Percentiles rank a stretch among this genome's conserved stretches.
Evolutionary conservation across 495 filamentous ascomycete species (phyloP).

Genomic region (Bombardia bombarda): DNA sequence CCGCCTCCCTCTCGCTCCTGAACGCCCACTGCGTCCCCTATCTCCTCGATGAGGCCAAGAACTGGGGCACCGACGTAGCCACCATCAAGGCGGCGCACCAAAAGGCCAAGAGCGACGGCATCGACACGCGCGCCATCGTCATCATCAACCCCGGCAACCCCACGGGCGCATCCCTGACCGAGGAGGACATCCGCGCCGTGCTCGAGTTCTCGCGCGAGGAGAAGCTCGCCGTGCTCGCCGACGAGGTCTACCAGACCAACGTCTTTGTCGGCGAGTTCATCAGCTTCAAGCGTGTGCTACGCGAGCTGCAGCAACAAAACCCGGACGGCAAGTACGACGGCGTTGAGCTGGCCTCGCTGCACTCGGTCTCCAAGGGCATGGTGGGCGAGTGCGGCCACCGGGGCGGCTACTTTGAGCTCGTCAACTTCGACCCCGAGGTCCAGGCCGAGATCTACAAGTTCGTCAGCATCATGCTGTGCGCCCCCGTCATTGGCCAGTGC

Average conservation of each 20-base stretch:
- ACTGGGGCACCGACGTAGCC: constrained; percentile 78
- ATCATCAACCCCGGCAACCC: constrained; percentile 99
- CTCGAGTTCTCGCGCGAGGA: constrained; percentile 79
- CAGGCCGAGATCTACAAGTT: constrained; percentile 96
- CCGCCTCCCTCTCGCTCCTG: constrained; percentile 79
- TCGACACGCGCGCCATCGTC: constrained; percentile 83
- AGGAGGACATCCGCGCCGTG: constrained; percentile 71
- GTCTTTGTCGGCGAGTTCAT: constrained; percentile 89
- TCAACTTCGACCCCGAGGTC: constrained; percentile 78
- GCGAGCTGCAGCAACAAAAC: constrained; percentile 68
- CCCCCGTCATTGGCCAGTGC: constrained; percentile 92
- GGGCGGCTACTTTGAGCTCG: constrained; percentile 92
- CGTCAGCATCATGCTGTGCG: constrained; percentile 88
- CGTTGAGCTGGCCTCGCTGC: constrained; percentile 79
- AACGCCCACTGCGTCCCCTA: constrained; percentile 88
- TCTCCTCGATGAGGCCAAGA: constrained; percentile 74
- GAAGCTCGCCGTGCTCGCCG: constrained; percentile 81
- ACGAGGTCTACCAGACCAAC: constrained; percentile 99
- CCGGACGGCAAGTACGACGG: constrained; percentile 71
- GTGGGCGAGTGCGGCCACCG: constrained; percentile 96
- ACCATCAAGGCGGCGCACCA: constrained; percentile 63
- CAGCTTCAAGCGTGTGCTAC: constrained; percentile 86
- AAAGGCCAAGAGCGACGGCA: constrained; percentile 64
- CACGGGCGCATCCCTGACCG: constrained; percentile 75
- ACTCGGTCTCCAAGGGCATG: constrained; percentile 93